Percentiles rank a stretch among this genome's conserved stretches.
Conservation (phyloP, 164 flowering plant genomes). For the Chimonanthus praecox region DNA sequence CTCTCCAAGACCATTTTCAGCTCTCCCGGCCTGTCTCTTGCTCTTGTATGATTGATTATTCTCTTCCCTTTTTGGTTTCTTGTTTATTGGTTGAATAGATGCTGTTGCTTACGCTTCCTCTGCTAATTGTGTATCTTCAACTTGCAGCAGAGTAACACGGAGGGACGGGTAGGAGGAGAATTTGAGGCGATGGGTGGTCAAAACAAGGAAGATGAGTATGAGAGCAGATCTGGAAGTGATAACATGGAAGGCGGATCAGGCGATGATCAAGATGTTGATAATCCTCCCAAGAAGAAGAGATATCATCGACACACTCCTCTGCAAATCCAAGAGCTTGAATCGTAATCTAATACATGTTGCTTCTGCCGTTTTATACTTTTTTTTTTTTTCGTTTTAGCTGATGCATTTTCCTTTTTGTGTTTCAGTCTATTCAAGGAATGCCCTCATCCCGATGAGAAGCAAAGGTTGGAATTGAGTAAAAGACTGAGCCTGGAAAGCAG, state of each 20-base stretch:
- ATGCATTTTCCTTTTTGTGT: neutral
- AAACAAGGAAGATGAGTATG: slow-evolving; percentile 75
- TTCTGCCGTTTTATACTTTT: neutral
- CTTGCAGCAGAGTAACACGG: slow-evolving; percentile 67
- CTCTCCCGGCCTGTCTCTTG: slow-evolving; percentile 94
- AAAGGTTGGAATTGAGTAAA: slow-evolving; percentile 77
- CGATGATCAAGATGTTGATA: slow-evolving; percentile 77
- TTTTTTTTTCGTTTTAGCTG: neutral
- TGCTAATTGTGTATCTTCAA: too few species aligned
- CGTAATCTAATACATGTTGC: slow-evolving; percentile 34
- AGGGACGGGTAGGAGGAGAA: slow-evolving; percentile 45
- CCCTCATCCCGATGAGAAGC: slow-evolving; percentile 99
- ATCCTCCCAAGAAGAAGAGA: slow-evolving; percentile 77
- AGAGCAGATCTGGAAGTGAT: slow-evolving; percentile 96
- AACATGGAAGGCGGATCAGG: slow-evolving; percentile 86
- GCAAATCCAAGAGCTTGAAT: slow-evolving; percentile 96
- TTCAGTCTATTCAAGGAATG: slow-evolving; percentile 85
- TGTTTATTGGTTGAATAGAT: neutral
- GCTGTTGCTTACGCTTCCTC: neutral
- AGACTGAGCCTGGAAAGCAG: slow-evolving; percentile 75
- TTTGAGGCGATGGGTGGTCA: slow-evolving; percentile 36
- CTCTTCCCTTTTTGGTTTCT: neutral
- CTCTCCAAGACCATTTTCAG: slow-evolving; percentile 65
- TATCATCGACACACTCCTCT: slow-evolving; percentile 98
- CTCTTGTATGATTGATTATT: slow-evolving; percentile 44